Evolutionary conservation across 2,329 filamentous ascomycete species (phyloP).

Genomic region (Sclerotinia glacialis): DNA sequence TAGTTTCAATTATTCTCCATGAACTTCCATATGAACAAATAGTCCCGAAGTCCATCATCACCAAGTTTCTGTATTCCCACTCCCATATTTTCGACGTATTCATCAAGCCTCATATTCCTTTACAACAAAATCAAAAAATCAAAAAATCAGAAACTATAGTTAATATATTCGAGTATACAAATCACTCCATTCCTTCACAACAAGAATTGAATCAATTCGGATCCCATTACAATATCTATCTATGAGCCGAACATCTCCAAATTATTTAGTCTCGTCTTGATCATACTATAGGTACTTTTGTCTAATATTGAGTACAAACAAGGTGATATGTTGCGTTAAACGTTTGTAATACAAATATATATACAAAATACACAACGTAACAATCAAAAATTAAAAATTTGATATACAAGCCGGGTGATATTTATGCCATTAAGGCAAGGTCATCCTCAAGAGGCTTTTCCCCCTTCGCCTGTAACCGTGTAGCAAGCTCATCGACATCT

Average conservation of each 20-base stretch:
- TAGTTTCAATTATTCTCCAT: too few species aligned
- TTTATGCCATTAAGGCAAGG: conserved; percentile 31
- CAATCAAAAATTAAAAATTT: neutral
- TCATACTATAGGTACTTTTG: neutral
- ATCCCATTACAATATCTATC: neutral
- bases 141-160: conserved; percentile 23
- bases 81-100: too few species aligned
- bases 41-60: too few species aligned
- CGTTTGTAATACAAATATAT: too few species aligned
- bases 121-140: too few species aligned
- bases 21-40: too few species aligned
- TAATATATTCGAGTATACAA: too few species aligned
- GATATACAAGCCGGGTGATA: neutral
- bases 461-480: conserved; percentile 59
- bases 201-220: too few species aligned
- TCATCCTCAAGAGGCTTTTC: conserved; percentile 51
- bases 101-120: too few species aligned
- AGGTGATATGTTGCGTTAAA: neutral
- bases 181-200: too few species aligned
- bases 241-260: neutral
- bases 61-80: too few species aligned
- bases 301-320: too few species aligned
- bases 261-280: neutral
- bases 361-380: neutral
- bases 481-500: conserved; percentile 70